Percentiles rank a stretch among this genome's conserved stretches.
These are phyloP conservation scores for Strigomonas galati DNA, from an alignment of 208 protist genomes.

Conservation along the genomic window DNA sequence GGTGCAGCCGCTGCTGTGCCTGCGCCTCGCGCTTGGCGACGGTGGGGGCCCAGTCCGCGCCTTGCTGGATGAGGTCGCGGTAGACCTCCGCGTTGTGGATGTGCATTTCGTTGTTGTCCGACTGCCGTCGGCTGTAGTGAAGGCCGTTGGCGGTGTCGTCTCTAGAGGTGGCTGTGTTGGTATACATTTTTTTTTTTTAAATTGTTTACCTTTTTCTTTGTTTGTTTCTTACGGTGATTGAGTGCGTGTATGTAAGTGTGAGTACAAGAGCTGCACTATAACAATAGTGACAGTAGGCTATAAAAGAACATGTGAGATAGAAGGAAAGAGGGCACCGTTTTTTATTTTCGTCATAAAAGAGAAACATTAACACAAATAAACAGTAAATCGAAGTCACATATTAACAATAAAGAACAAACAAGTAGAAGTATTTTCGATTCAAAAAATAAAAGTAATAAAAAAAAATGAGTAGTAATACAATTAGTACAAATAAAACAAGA, in stretches of 20 bases:
- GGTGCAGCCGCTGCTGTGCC: constrained; percentile 17
- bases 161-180: not conserved
- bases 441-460: constrained; percentile 18
- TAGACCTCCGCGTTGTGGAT: constrained; percentile 37
- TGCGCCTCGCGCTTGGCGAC: constrained; percentile 18
- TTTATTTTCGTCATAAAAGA: too few relatives aligned
- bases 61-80: constrained; percentile 27
- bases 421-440: not conserved
- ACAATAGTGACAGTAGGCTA: too few relatives aligned
- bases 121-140: constrained; percentile 2
- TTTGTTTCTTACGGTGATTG: constrained; percentile 6
- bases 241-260: too few relatives aligned
- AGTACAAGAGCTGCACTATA: too few relatives aligned
- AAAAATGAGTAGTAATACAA: constrained; percentile 11
- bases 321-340: too few relatives aligned
- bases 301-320: not conserved
- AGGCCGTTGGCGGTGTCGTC: not conserved
- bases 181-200: constrained; percentile 1
- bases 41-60: constrained; percentile 30
- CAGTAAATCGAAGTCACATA: not conserved
- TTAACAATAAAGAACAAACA: not conserved
- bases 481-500: not conserved
- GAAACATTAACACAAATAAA: constrained; percentile 5
- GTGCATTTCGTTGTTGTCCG: constrained; percentile 14
- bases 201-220: constrained; percentile 13